A percentile compares a stretch with the other conserved stretches of the same genome.
Evolutionary conservation across 805 yeast genomes (phyloP).

Genomic region (Kluyveromyces aestuarii): DNA sequence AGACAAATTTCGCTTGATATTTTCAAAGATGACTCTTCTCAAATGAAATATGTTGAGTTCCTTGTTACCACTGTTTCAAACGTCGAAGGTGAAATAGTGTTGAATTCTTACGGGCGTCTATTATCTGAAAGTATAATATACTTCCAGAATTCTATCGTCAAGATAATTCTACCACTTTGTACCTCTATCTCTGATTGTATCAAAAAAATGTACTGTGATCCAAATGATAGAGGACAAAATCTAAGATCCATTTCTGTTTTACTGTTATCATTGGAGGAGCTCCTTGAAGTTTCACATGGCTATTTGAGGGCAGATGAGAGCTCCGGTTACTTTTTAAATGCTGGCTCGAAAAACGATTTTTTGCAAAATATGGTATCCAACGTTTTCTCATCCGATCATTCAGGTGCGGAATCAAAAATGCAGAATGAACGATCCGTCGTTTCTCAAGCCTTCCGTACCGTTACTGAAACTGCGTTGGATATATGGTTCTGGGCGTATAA

Average conservation of each 20-base stretch:
- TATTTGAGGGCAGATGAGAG: slow-evolving; percentile 34
- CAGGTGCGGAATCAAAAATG: slow-evolving; percentile 34
- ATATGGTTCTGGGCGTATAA: slow-evolving; percentile 57
- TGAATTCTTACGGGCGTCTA: slow-evolving; percentile 32
- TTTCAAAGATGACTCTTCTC: slow-evolving; percentile 23
- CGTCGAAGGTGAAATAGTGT: slow-evolving; percentile 32
- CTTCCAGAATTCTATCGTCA: slow-evolving; percentile 43
- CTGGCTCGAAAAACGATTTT: slow-evolving; percentile 20
- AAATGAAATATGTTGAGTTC: slow-evolving; percentile 33
- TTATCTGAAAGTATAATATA: slow-evolving; percentile 43
- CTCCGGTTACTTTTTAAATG: slow-evolving; percentile 14
- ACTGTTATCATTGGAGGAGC: slow-evolving; percentile 55
- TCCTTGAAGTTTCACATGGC: slow-evolving; percentile 50
- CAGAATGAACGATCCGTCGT: slow-evolving; percentile 42
- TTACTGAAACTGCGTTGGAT: slow-evolving; percentile 43
- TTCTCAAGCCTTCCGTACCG: slow-evolving; percentile 54
- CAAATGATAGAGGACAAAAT: slow-evolving; percentile 31
- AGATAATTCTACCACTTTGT: slow-evolving; percentile 44
- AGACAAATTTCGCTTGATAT: slow-evolving; percentile 25
- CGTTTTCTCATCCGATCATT: slow-evolving; percentile 24
- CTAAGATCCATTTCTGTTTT: slow-evolving; percentile 38
- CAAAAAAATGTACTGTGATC: slow-evolving; percentile 11
- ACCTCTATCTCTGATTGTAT: slow-evolving; percentile 33
- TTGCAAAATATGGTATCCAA: slow-evolving; percentile 28
- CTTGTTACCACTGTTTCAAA: slow-evolving; percentile 41